phyloP scores from a whole-genome alignment of 2,329 filamentous ascomycete genomes.

The Colletotrichum magnum region DNA sequence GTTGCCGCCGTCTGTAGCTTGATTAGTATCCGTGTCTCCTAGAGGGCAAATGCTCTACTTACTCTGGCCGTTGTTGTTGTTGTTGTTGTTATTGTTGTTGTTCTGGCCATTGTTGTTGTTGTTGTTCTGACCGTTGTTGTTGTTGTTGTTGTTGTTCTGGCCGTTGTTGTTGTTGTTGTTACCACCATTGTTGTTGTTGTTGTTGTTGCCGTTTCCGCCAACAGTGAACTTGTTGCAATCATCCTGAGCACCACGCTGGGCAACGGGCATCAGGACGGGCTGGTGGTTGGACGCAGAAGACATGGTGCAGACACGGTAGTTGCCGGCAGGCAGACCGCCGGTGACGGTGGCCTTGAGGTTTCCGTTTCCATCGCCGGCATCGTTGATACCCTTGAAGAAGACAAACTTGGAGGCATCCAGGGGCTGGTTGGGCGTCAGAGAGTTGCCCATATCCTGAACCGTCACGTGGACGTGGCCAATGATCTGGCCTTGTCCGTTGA shows the following conservation, averaged over 20 bases:
- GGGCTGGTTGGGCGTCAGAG: constrained; percentile 64
- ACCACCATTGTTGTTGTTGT: constrained; percentile 41
- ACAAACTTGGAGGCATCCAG: constrained; percentile 68
- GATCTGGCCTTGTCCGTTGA: constrained; percentile 63
- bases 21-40: neutral
- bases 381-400: constrained; percentile 79
- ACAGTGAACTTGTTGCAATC: constrained; percentile 62
- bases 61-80: constrained; percentile 29
- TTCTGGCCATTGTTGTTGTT: constrained; percentile 41
- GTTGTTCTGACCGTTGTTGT: constrained; percentile 38
- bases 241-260: constrained; percentile 76
- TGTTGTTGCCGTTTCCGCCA: constrained; percentile 43
- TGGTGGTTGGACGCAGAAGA: constrained; percentile 75
- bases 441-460: constrained; percentile 68
- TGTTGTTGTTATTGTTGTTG: constrained; percentile 42
- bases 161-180: constrained; percentile 41
- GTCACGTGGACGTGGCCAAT: constrained; percentile 74
- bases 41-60: neutral
- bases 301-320: constrained; percentile 78
- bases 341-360: constrained; percentile 66
- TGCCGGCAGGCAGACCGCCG: constrained; percentile 72
- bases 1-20: constrained; percentile 5
- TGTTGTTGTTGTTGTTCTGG: constrained; percentile 39
- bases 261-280: constrained; percentile 76
- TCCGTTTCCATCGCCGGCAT: constrained; percentile 69